Evolutionary conservation across 1,284 basidiomycete genomes (phyloP), one percentile per base, ranked within the genome.

Genomic region (Cutaneotrichosporon curvatum): DNA sequence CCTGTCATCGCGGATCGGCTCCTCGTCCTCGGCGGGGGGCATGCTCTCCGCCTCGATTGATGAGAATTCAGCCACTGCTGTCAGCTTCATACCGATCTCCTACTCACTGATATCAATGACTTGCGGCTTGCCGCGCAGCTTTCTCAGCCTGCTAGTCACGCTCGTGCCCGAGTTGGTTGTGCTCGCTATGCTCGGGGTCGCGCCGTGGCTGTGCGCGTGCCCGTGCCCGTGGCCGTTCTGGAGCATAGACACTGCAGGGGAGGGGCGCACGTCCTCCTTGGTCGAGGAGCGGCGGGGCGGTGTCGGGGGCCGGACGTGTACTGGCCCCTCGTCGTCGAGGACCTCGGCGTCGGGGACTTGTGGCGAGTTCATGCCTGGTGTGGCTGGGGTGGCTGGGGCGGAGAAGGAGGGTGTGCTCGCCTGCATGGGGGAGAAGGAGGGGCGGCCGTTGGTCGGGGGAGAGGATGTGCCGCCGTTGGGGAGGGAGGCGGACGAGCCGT

Each of bases 1-100:
- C 38, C 65, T 51, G 43, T 62, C 55, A 20, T 65, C 61, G 21
- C 55, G 53, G 44, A 67, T 57, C 16, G 53, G 58, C 37, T 60
- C 58, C 34, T 60, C 58, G 12, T 49, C 48, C n/a, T 38, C 40
- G 11, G 25, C 33, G 2, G 37, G 43, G 21, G 53, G 47, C 43
- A 40, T 48, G 40, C 32, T 31, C 38, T 55, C 59, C 18, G 51
- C 56, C 39, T 58, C 56, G 31, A 51, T 30, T 14, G 54, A 50
- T 37, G 44, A 53, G 40, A 62, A 58, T 46, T 67, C 65, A 37
- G 60, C 50, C 60, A 62, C 55, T 57, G 42, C 11, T 22, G 19
- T n/a, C 21, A 22, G 21, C 14, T 15, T 34, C 8, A 6, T n/a
- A 7, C 16, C 8, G 32, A 15, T 6, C n/a, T 10, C 9, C 8